Evolutionary conservation across 805 yeast species (phyloP), one percentile per base, ranked within the genome.

Genomic region (Jamesozyma gamospora): DNA sequence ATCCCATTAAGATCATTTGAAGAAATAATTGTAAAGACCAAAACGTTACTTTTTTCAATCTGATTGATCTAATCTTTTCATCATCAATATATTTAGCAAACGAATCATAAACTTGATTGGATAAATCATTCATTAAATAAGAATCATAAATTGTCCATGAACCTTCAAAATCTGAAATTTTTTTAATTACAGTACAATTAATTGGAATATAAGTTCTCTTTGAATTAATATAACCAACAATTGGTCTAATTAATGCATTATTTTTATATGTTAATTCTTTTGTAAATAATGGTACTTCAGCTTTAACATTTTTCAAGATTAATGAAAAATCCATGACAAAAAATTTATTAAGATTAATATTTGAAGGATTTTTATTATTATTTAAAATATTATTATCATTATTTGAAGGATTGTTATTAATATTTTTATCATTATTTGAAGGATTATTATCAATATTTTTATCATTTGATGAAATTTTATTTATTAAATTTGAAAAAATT

Each of bases 71-170:
- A 28, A 77, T 76, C 48, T 84, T 83, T 48, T 92, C 96, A 58
- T 92, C 94, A 10, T 81, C 81, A 16, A 86, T 95, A 52, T 88
- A 88, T 33, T 79, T 73, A 2, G 80, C 95, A 62, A 92, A 86
- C 14, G 92, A 87, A 48, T 86, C 87, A 60, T 90, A 90, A 4
- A 90, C 92, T 49, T 85, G 94, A 25, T 79, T 79, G 24, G 92
- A 81, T 37, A 92, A 69, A 55, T 90, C 96, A 55, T 83, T 92
- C 95, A 90, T 86, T 43, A 92, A 66, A 38, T 81, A 67, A 21
- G 92, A 81, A 57, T 92, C 98, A 60, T 87, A 92, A 3, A 86
- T 70, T 1, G 98, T 90, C 98, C 98, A 92, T 7, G 95, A 76
- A 0, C 98, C 98, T 51, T 84, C 87, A 58, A 92, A 92, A 54